Base-by-base conservation (phyloP, 2,329 filamentous ascomycete genomes). In the Tothia fuscella region DNA sequence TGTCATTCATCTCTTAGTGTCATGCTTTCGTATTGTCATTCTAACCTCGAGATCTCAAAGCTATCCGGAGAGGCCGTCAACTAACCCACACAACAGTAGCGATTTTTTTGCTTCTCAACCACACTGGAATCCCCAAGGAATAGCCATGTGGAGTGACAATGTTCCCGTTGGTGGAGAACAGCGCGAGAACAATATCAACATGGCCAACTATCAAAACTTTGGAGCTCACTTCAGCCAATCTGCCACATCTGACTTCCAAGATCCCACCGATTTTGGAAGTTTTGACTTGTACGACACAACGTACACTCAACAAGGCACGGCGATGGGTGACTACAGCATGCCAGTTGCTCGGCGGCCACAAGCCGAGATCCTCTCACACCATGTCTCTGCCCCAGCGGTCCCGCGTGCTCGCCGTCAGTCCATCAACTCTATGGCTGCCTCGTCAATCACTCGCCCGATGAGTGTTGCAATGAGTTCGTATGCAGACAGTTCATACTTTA, bases 81-180 rank as follows among this genome's bases (percentile, higher is more conserved):
- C 35, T 37, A 37, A 37, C n/a, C 17, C 4, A 25, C 21, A 16
- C 22, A 17, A 14, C 28, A 37, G 35, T 25, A 21, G 20, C 17
- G 35, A 37, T 26, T 28, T 25, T 37, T 26, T 24, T 26, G 17
- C 28, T 28, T 37, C 35, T 26, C 35, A 21, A 25, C 35, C 28
- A 21, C 28, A 25, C 20, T 21, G 22, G 22, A 28, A 37, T 25
- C 35, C 35, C 38, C 38, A 31, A 19, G 38, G 28, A 40, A 26
- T 40, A 29, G 38, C 38, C 38, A 40, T 40, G 38, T 40, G 38
- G 38, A 40, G 28, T 26, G 38, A 22, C 28, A 40, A 19, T 32
- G 29, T 40, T 16, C 38, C 38, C n/a, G 31, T 16, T 17, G 38
- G 4, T n/a, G 38, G 38, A 14, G 25, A 40, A 24, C 26, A 40